Evolutionary conservation across 2,329 filamentous ascomycete genomes (phyloP).

Genomic region (Phaeoacremonium minimum): DNA sequence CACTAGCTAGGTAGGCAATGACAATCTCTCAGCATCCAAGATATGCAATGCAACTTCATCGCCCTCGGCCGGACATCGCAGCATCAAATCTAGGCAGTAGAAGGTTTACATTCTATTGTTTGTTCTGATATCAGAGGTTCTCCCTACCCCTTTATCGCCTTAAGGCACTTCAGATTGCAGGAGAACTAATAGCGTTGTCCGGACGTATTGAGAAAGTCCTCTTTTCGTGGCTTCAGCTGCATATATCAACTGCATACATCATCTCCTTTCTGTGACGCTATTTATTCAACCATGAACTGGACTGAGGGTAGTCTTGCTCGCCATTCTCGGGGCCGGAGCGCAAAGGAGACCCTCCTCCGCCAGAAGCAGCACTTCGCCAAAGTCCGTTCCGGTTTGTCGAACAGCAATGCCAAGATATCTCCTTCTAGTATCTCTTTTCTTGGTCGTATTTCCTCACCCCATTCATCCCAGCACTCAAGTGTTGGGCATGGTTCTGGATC

Average conservation of each 20-base stretch:
- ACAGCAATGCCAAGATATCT: constrained; percentile 19
- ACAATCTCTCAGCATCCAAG: no score
- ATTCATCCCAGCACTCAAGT: constrained; percentile 1
- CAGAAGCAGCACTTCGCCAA: constrained; percentile 44
- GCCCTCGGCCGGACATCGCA: no score
- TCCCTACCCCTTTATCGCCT: no score
- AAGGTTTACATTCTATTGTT: no score
- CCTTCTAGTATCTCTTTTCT: constrained; percentile 25
- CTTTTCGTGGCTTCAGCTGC: neutral
- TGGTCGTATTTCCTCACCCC: constrained; percentile 1
- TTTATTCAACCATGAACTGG: constrained; percentile 38
- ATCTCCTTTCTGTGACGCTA: neutral
- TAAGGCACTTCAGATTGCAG: no score
- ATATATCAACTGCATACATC: no score
- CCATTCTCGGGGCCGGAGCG: constrained; percentile 28
- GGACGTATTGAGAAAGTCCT: neutral
- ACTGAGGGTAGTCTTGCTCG: constrained; percentile 41
- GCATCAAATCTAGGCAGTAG: no score
- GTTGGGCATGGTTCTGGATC: no score
- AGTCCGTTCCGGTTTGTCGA: constrained; percentile 26
- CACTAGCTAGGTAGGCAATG: no score
- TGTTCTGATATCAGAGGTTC: no score
- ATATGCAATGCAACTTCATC: no score
- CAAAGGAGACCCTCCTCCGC: constrained; percentile 27
- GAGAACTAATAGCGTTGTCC: no score